These are phyloP conservation scores for Onygenales sp. DNA, from an alignment of 2,329 filamentous ascomycete genomes.

Conservation along the genomic window DNA sequence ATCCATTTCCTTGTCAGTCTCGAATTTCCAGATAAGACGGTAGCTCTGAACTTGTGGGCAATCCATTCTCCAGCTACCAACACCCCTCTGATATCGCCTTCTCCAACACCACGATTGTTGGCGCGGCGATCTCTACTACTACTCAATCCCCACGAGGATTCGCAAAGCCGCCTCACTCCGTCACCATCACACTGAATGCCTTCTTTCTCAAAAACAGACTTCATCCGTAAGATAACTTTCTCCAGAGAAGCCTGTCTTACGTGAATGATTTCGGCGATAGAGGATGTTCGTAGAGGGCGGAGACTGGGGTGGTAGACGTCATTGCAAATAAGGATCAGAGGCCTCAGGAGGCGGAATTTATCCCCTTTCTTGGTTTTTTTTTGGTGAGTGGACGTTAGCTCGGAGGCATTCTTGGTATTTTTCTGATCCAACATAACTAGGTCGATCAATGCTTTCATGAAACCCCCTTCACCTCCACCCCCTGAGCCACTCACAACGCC, in stretches of 20 bases:
- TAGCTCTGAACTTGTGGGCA: slow-evolving; percentile 47
- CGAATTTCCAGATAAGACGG: slow-evolving; percentile 26
- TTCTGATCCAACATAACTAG: slow-evolving; percentile 78
- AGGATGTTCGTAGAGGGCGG: slow-evolving; percentile 74
- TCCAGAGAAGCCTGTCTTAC: slow-evolving; percentile 82
- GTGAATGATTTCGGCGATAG: slow-evolving; percentile 79
- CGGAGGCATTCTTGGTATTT: slow-evolving; percentile 45
- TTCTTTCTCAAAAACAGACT: slow-evolving; percentile 78
- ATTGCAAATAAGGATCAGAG: slow-evolving; percentile 91
- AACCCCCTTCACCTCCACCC: slow-evolving; percentile 71
- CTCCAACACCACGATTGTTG: slow-evolving; percentile 35
- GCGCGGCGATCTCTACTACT: slow-evolving; percentile 44
- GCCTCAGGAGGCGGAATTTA: slow-evolving; percentile 75
- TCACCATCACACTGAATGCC: slow-evolving; percentile 82
- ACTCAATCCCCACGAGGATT: slow-evolving; percentile 56
- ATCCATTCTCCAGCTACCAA: slow-evolving; percentile 59
- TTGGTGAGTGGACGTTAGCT: slow-evolving; percentile 21
- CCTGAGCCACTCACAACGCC: slow-evolving; percentile 78
- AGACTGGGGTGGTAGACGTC: slow-evolving; percentile 91
- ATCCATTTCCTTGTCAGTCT: slow-evolving; percentile 51
- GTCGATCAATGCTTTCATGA: slow-evolving; percentile 90
- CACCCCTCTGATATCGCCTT: slow-evolving; percentile 53
- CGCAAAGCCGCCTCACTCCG: slow-evolving; percentile 64
- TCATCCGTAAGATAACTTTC: slow-evolving; percentile 71
- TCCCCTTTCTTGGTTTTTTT: slow-evolving; percentile 66